phyloP scores from a whole-genome alignment of 2,329 filamentous ascomycete genomes.

The Nakataea oryzae region DNA sequence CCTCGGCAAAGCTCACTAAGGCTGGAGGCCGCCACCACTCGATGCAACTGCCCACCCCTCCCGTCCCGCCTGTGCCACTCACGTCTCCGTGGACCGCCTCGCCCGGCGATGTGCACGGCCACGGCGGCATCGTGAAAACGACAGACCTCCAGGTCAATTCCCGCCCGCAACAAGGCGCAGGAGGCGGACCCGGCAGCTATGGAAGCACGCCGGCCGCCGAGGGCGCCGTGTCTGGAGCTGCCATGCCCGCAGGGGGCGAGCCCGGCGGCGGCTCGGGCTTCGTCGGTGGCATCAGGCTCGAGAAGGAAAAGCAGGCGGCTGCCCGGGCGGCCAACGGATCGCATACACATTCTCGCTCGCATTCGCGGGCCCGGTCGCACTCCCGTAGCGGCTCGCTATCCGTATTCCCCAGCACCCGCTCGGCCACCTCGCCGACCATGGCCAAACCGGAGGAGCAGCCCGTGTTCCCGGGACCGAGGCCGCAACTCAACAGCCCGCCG shows the following conservation, averaged over 20 bases:
- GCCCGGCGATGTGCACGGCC: background rate
- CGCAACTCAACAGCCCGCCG: background rate
- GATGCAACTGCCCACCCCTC: background rate
- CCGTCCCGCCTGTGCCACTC: background rate
- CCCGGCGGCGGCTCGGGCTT: background rate
- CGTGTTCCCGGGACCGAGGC: background rate
- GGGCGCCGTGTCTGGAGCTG: too few relatives aligned
- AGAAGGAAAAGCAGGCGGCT: background rate
- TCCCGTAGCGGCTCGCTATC: background rate
- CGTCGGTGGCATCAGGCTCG: constrained; percentile 3
- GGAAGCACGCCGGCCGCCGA: background rate
- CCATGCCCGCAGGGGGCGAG: background rate
- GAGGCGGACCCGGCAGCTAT: background rate
- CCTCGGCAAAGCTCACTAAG: background rate
- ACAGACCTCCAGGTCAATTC: background rate
- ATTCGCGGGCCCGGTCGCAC: background rate
- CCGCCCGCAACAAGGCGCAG: background rate
- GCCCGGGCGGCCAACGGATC: background rate
- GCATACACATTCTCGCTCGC: too few relatives aligned
- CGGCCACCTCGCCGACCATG: background rate
- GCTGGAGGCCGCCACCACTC: background rate
- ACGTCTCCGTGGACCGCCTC: background rate
- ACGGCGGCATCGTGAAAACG: constrained; percentile 3
- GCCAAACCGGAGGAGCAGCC: background rate
- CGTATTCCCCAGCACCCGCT: background rate